Base-by-base conservation (phyloP, 225 moss, liverwort and hornwort species). In the Thuidium tamariscinum region DNA sequence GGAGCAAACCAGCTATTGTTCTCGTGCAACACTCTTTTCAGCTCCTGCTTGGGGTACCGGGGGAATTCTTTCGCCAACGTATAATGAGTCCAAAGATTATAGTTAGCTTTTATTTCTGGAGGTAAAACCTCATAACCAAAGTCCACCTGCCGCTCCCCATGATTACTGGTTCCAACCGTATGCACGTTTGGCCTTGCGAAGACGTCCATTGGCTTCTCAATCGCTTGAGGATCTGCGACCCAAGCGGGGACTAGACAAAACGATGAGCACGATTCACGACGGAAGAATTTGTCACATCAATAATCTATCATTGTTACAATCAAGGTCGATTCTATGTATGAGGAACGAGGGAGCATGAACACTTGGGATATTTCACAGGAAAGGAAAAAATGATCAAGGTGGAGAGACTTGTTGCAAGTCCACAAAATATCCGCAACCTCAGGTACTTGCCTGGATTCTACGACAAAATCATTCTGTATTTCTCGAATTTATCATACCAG, bases 11-110 rank as follows among this genome's bases (percentile, higher is more conserved):
- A 78, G 75, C 30, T 42, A 22, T 86, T 71, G 79, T 90, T 91
- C 83, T 66, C 88, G 22, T 16, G 34, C 36, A 89, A 84, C 60
- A 89, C 85, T 34, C 85, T 88, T 63, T 27, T 93, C 82, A 93
- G 61, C 52, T 91, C 92, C 20, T 34, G 29, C 18, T 59, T 7
- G n/a, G 91, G 91, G 39, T 79, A 91, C 61, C 90, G 89, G 10
- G 93, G 91, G 67, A 93, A 93, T 39, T 85, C 86, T 68, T 74
- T 81, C 44, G 30, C 68, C 77, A 93, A 70, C 44, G 65, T 82
- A 64, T 88, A 86, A 16, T 44, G 2, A 69, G 86, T 79, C 91
- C 90, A 91, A 51, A 77, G 83, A 27, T 51, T 3, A 86, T 94
- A 90, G 77, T 79, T 83, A 32, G 30, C 86, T 85, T 65, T 87